Evolutionary conservation across 495 filamentous ascomycete genomes (phyloP), one percentile per base, ranked within the genome.

Genomic region (Penicillium daleae): DNA sequence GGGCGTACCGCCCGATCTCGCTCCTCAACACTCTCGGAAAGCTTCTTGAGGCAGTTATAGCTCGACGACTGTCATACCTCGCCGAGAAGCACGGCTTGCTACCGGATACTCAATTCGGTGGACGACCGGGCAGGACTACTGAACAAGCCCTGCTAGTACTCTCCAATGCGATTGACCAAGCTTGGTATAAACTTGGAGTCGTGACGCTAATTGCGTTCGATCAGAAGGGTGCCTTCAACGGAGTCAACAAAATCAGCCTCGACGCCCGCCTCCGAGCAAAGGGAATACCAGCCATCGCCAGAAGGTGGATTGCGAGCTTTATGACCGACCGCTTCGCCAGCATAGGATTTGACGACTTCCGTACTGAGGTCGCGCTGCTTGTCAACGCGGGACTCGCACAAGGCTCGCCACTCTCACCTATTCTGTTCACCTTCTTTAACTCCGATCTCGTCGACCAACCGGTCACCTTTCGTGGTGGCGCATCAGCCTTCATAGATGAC

Each of bases 401-500:
- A 49, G 66, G 71, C 0, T 76, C 68, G 0, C 68, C 68, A 0
- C 57, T 76, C 1, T 74, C 70, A 0, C 68, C 70, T 17, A 69
- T 76, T 35, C 24, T 73, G 5, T 76, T 71, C 24, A 32, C 56
- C 19, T 72, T 74, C 44, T 76, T 68, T 44, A 76, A 74, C 44
- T 33, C 55, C 12, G 64, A 69, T 13, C 62, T 72, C 6, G 66
- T 74, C 3, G 63, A 72, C 49, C 64, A 72, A 39, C 59, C 61
- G 0, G 63, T 74, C 24, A 26, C 56, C 42, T 62, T 24, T 24
- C 33, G 67, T 17, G 63, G 68, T 0, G 68, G 70, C 9, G 62
- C 64, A 26, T 69, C 62, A 24, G 66, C 64, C 13, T 74, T 66
- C 27, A 74, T 71, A 29, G 59, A 74, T 13, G 62, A 71, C 55